phyloP scores from a whole-genome alignment of 257 asterid genomes.

The Datura wrightii region DNA sequence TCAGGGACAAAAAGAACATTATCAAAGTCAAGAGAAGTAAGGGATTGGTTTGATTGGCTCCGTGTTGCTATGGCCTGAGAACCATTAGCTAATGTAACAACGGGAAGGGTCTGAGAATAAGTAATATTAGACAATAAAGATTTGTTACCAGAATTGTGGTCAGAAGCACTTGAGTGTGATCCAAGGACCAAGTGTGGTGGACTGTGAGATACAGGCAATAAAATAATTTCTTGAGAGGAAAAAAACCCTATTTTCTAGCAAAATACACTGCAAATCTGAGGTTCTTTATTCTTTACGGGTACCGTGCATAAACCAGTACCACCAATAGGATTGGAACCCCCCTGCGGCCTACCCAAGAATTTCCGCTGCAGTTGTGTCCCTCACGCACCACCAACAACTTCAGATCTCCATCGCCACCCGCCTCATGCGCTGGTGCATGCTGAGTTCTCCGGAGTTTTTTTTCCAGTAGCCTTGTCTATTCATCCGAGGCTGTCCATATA shows the following conservation, averaged over 20 bases:
- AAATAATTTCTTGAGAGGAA: neutral
- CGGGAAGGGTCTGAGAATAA: neutral
- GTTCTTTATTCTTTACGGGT: neutral
- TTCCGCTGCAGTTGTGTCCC: neutral
- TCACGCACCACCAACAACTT: neutral
- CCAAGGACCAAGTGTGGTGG: too few species aligned
- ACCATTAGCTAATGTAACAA: neutral
- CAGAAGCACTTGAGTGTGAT: too few species aligned
- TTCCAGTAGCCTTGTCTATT: neutral
- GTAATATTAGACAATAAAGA: too few species aligned
- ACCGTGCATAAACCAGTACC: neutral
- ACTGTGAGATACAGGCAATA: too few species aligned
- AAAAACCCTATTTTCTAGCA: neutral
- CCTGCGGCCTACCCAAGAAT: neutral
- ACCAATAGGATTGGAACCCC: neutral
- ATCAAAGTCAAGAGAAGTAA: neutral
- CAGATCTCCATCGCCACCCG: neutral
- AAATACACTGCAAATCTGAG: neutral
- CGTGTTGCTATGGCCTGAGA: neutral
- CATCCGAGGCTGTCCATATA: neutral
- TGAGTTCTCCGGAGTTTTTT: neutral
- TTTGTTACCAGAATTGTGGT: too few species aligned
- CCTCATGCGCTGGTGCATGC: neutral
- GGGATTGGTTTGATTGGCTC: neutral
- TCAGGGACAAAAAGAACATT: too few species aligned